These are phyloP conservation scores for Nannizziopsis arthrosporioides DNA, from an alignment of 2,329 filamentous ascomycete species.

Conservation along the genomic window DNA sequence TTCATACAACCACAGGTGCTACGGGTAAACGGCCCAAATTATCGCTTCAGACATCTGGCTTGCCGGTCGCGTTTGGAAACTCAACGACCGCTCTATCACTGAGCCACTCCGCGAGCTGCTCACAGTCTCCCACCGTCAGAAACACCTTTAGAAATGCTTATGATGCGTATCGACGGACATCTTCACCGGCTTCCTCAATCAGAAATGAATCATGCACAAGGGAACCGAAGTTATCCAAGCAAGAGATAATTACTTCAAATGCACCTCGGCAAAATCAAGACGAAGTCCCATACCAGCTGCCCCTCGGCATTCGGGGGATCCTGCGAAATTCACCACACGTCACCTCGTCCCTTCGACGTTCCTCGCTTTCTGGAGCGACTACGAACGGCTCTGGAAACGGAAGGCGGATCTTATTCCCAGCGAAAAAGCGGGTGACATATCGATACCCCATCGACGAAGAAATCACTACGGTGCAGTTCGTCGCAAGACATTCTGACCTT, in stretches of 20 bases:
- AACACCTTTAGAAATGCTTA: constrained; percentile 54
- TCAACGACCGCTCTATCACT: constrained; percentile 43
- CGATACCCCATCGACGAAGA: constrained; percentile 46
- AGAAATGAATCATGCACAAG: constrained; percentile 14
- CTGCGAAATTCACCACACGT: constrained; percentile 35
- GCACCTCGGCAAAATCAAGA: constrained; percentile 1
- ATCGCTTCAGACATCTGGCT: constrained; percentile 46
- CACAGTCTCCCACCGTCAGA: constrained; percentile 46
- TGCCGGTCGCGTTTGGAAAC: constrained; percentile 43
- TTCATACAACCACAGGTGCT: constrained; percentile 11
- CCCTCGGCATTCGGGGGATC: constrained; percentile 36
- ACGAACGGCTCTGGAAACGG: constrained; percentile 24
- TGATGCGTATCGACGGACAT: constrained; percentile 30
- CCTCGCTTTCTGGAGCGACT: constrained; percentile 28
- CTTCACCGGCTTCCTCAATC: constrained; percentile 22
- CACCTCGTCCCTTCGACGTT: constrained; percentile 23
- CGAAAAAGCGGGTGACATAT: constrained; percentile 48
- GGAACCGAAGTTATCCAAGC: background rate
- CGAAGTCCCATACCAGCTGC: constrained; percentile 31
- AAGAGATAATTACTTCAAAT: background rate
- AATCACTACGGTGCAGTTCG: constrained; percentile 46
- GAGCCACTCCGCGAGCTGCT: constrained; percentile 37
- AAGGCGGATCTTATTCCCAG: constrained; percentile 40
- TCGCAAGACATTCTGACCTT: constrained; percentile 46
- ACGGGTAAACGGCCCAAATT: constrained; percentile 43